These are phyloP conservation scores for Telopea speciosissima DNA, from an alignment of 177 flowering plant genomes.

Conservation along the genomic window DNA sequence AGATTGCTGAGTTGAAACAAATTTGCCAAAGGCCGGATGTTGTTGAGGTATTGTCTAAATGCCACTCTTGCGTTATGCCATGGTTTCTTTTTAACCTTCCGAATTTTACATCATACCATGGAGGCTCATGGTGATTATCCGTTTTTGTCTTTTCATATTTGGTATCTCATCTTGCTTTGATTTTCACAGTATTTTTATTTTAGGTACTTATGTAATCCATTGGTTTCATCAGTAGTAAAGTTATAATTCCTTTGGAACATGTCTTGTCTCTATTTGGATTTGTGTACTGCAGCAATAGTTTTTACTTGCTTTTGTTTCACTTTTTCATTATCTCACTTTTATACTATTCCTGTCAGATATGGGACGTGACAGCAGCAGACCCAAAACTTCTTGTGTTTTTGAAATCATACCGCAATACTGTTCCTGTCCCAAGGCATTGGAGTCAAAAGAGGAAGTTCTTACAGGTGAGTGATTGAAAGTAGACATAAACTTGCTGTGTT, in stretches of 20 bases:
- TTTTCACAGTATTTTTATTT: too few species aligned
- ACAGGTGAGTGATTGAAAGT: background rate
- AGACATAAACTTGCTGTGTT: background rate
- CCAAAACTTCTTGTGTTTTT: conserved; percentile 71
- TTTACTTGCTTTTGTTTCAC: background rate
- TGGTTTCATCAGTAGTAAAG: too few species aligned
- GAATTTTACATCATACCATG: too few species aligned
- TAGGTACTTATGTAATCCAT: too few species aligned
- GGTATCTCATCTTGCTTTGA: too few species aligned
- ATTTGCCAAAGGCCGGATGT: conserved; percentile 90
- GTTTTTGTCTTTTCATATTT: too few species aligned
- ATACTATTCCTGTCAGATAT: conserved; percentile 36
- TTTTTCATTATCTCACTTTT: background rate
- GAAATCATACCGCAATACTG: conserved; percentile 70
- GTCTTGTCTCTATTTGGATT: too few species aligned
- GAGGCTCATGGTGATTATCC: too few species aligned
- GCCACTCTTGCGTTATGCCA: background rate
- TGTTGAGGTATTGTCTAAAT: conserved; percentile 64
- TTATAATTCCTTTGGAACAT: too few species aligned
- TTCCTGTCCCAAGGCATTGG: conserved; percentile 88
- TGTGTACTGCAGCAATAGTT: background rate
- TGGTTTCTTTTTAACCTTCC: background rate
- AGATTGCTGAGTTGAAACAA: conserved; percentile 94
- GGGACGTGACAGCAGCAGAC: conserved; percentile 82
- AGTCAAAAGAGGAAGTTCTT: conserved; percentile 64